Evolutionary conservation across 1,284 basidiomycete species (phyloP).

Genomic region (Coriolopsis trogii): DNA sequence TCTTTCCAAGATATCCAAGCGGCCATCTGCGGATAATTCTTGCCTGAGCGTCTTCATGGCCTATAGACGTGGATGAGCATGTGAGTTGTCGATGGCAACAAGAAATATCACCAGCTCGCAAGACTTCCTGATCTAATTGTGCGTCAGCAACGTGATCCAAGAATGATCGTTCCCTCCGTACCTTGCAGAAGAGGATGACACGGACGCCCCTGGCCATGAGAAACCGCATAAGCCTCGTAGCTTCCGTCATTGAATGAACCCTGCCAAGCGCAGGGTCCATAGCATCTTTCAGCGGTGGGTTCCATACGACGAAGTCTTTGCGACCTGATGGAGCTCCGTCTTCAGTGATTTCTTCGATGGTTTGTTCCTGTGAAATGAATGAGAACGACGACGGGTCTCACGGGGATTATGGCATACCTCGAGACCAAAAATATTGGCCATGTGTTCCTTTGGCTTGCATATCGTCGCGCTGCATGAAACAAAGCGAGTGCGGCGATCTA

Average conservation of each 20-base stretch:
- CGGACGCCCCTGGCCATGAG: conserved; percentile 83
- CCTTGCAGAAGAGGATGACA: conserved; percentile 89
- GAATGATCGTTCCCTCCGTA: conserved; percentile 31
- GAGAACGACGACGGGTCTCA: no score
- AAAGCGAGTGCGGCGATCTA: conserved; percentile 67
- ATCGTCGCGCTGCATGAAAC: conserved; percentile 93
- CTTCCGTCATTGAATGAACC: conserved; percentile 69
- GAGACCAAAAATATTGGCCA: conserved; percentile 77
- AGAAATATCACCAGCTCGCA: conserved; percentile 74
- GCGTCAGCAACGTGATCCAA: background rate
- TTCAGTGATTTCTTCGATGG: conserved; percentile 73
- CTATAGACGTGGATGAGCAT: conserved; percentile 35
- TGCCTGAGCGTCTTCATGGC: conserved; percentile 81
- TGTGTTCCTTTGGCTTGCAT: conserved; percentile 76
- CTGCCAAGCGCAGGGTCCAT: conserved; percentile 60
- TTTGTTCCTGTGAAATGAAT: background rate
- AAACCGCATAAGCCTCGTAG: conserved; percentile 76
- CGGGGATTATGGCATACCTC: no score
- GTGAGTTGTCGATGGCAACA: background rate
- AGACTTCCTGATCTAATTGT: conserved; percentile 66
- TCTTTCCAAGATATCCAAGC: conserved; percentile 74
- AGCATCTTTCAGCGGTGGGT: conserved; percentile 67
- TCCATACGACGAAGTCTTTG: conserved; percentile 84
- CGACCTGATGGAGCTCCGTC: conserved; percentile 85
- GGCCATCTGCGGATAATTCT: conserved; percentile 76